Percentiles rank a stretch among this genome's conserved stretches.
These are phyloP conservation scores for Bipolaris sorokiniana DNA, from an alignment of 2,329 filamentous ascomycete genomes.

Conservation along the genomic window DNA sequence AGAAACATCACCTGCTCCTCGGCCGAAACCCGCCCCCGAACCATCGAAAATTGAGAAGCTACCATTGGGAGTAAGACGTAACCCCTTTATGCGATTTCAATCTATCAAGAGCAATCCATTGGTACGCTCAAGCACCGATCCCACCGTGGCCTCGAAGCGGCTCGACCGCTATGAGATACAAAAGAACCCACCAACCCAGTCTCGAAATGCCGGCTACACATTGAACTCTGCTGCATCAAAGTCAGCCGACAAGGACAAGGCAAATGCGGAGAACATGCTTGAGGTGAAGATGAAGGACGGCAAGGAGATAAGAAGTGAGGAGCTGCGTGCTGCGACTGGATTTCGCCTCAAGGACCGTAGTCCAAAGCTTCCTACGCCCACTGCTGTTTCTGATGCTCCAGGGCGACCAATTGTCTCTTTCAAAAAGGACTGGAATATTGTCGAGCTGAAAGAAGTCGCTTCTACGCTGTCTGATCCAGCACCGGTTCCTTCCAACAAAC, in stretches of 20 bases:
- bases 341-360: constrained; percentile 88
- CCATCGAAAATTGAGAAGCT: constrained; percentile 50
- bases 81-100: constrained; percentile 68
- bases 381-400: constrained; percentile 86
- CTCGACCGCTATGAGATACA: constrained; percentile 73
- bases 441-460: constrained; percentile 68
- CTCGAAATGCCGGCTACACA: constrained; percentile 79
- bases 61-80: constrained; percentile 62
- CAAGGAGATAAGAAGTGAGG: constrained; percentile 81
- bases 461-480: constrained; percentile 34
- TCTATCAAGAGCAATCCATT: constrained; percentile 56
- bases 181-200: constrained; percentile 81
- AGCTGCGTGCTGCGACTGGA: constrained; percentile 88
- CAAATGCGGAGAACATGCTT: constrained; percentile 39
- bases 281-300: constrained; percentile 72
- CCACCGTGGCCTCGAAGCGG: constrained; percentile 51
- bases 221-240: constrained; percentile 62
- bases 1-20: constrained; percentile 33
- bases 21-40: constrained; percentile 37
- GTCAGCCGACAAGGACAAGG: constrained; percentile 34
- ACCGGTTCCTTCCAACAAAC: constrained; percentile 26
- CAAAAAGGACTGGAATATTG: constrained; percentile 78
- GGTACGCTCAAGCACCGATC: constrained; percentile 54
- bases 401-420: constrained; percentile 98
- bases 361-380: constrained; percentile 83